phyloP scores from a whole-genome alignment of 2,329 filamentous ascomycete genomes.

The Sarocladiaceae sp. region DNA sequence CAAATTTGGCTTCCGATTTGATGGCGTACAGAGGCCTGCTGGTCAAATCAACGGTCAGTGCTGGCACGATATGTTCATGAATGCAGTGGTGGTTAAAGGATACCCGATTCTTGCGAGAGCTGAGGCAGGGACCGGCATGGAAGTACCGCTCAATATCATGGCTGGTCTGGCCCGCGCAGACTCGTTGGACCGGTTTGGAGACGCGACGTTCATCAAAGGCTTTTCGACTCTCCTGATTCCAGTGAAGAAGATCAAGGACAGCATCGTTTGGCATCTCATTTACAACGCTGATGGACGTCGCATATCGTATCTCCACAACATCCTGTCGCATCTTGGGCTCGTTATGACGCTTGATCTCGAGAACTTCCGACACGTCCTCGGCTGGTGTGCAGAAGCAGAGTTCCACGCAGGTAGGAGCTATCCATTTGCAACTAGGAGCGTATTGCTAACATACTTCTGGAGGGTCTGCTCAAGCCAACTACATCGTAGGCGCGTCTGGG shows the following conservation, averaged over 20 bases:
- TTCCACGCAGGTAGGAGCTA: background rate
- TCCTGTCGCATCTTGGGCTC: background rate
- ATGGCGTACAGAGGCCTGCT: background rate
- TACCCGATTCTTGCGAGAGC: background rate
- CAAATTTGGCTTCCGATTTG: too few relatives aligned
- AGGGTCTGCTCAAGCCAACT: background rate
- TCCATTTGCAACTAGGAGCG: background rate
- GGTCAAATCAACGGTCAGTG: background rate
- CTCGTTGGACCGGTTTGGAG: background rate
- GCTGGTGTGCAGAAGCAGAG: background rate
- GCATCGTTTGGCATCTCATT: background rate
- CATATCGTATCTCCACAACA: background rate
- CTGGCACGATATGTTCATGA: background rate
- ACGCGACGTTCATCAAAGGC: background rate
- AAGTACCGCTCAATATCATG: background rate
- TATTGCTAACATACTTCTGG: background rate
- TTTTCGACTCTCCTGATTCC: background rate
- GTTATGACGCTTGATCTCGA: background rate
- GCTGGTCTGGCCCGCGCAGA: background rate
- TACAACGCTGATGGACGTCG: background rate
- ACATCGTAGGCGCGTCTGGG: background rate
- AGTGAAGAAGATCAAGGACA: background rate
- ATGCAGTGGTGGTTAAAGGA: background rate
- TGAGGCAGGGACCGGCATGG: background rate
- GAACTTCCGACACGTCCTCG: background rate